These are phyloP conservation scores for Tricladium varicosporioides DNA, from an alignment of 2,329 filamentous ascomycete genomes.

Conservation along the genomic window DNA sequence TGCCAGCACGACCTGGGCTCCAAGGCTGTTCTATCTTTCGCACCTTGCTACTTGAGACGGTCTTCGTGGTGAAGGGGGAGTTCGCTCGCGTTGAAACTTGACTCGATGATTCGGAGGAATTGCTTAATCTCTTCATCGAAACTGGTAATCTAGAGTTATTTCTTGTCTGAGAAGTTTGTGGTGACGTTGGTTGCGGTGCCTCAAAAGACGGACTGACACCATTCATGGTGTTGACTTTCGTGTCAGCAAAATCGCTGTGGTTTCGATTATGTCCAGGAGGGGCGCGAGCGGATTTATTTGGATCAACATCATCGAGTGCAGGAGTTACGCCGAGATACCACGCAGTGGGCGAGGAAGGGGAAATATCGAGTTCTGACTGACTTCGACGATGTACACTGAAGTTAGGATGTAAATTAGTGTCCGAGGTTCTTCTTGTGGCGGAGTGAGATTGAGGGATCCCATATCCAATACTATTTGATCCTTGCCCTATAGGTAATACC, in stretches of 20 bases:
- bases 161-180: slow-evolving; percentile 6
- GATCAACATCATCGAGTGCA: slow-evolving; percentile 39
- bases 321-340: slow-evolving; percentile 55
- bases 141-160: slow-evolving; percentile 28
- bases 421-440: slow-evolving; percentile 63
- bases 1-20: slow-evolving; percentile 25
- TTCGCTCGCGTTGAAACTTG: slow-evolving; percentile 53
- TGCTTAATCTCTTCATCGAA: slow-evolving; percentile 32
- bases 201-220: slow-evolving; percentile 30
- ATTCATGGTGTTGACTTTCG: slow-evolving; percentile 30
- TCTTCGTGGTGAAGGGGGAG: slow-evolving; percentile 50
- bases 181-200: slow-evolving; percentile 14
- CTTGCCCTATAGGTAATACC: slow-evolving; percentile 59
- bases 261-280: slow-evolving; percentile 48
- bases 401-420: slow-evolving; percentile 61
- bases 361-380: slow-evolving; percentile 53
- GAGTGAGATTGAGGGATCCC: slow-evolving; percentile 48
- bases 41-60: slow-evolving; percentile 35
- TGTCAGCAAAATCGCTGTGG: slow-evolving; percentile 57
- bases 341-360: slow-evolving; percentile 64
- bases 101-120: slow-evolving; percentile 46
- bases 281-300: slow-evolving; percentile 22
- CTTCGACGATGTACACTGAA: slow-evolving; percentile 47
- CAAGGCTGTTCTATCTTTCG: slow-evolving; percentile 29
- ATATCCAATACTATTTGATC: slow-evolving; percentile 53